A percentile compares a stretch with the other conserved stretches of the same genome.
Conservation (phyloP, 1,139 yeast genomes). For the Kodamaea plutei region DNA sequence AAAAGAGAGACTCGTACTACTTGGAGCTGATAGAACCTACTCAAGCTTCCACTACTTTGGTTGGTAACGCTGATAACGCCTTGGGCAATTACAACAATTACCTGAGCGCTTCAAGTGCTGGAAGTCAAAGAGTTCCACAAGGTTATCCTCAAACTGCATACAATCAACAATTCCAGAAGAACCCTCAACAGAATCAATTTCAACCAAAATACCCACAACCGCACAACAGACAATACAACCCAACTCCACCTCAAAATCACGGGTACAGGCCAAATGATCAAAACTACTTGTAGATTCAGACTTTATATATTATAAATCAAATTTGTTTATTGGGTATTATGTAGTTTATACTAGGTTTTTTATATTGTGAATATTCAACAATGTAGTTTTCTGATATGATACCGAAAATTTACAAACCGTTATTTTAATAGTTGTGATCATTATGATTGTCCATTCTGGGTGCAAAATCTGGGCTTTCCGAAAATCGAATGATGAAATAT, state of each 20-base stretch:
- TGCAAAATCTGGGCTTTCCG: conserved; percentile 44
- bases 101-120: conserved; percentile 10
- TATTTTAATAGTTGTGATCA: too few species aligned
- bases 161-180: conserved; percentile 4
- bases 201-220: conserved; percentile 1
- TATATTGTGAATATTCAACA: too few species aligned
- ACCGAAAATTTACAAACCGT: too few species aligned
- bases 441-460: too few species aligned
- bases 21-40: conserved; percentile 37
- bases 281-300: too few species aligned
- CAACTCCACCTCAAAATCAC: too few species aligned
- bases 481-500: conserved; percentile 46
- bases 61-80: conserved; percentile 39
- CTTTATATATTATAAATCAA: too few species aligned
- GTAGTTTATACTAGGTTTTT: too few species aligned
- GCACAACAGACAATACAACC: too few species aligned
- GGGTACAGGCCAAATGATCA: too few species aligned
- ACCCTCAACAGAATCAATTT: conserved; percentile 1
- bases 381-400: too few species aligned
- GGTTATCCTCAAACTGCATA: conserved; percentile 9
- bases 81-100: conserved; percentile 21
- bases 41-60: conserved; percentile 42
- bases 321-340: too few species aligned
- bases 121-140: conserved; percentile 8
- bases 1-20: conserved; percentile 32